Evolutionary conservation across 345 rosid species (phyloP), one percentile per base, ranked within the genome.

Genomic region (Syzygium grande): DNA sequence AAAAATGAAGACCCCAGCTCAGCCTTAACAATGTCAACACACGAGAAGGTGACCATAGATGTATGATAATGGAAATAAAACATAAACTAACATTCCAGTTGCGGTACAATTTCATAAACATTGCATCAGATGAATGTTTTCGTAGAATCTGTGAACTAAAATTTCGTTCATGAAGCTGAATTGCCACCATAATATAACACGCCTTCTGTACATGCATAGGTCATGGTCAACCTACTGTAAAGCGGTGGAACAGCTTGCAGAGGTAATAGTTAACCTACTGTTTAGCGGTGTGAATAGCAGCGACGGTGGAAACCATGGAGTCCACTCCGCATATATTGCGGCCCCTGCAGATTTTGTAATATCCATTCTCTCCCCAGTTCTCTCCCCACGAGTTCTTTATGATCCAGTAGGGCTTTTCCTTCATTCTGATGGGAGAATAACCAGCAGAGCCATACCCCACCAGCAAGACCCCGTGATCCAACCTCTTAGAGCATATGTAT

Each of bases 321-420:
- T 98, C 99, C 0, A 96, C 98, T 3, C 99, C 99, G 68, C 99
- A 98, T 51, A 98, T 88, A 87, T 98, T 96, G 89, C 96, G 96
- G 52, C 98, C 98, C 88, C 92, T 92, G 95, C 99, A 98, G 90
- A 98, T 95, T 89, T 94, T 96, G 93, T 98, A 98, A 89, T 38
- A 98, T 29, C 99, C 99, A 5, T 88, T 92, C 94, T 98, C 99
- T 53, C 99, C 99, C 99, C 99, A 97, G 68, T 11, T 91, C 73
- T 93, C 97, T 34, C 99, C 99, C 99, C 99, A 96, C 0, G 99
- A 96, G 87, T 97, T 97, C 97, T 97, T 97, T 86, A 97, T 96
- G 89, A 96, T 91, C 99, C 99, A 97, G 89, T 90, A 96, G 12
- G 98, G 98, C 93, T 96, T 97, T 51, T 97, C 97, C 97, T 96